phyloP scores from a whole-genome alignment of 169 alveolate genomes.

The Cryptosporidium viatorum region DNA sequence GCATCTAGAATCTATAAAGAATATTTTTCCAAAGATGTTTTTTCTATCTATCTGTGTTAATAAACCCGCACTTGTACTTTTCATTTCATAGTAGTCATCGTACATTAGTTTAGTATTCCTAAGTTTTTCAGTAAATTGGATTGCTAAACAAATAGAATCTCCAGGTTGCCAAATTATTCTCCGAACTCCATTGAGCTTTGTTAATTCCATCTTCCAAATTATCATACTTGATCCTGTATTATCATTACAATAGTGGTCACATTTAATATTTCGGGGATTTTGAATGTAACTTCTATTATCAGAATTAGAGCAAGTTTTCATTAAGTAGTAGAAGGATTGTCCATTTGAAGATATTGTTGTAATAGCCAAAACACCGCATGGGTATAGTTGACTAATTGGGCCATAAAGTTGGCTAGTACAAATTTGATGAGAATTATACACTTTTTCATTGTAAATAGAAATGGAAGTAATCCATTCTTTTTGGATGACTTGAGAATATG shows the following conservation, averaged over 20 bases:
- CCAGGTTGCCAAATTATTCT: conserved; percentile 63
- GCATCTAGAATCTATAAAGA: conserved; percentile 36
- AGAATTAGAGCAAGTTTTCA: conserved; percentile 34
- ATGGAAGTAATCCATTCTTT: conserved; percentile 67
- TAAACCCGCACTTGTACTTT: not conserved
- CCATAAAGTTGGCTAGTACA: not conserved
- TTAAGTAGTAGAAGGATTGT: conserved; percentile 31
- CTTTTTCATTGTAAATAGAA: conserved; percentile 11
- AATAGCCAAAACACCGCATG: conserved; percentile 56
- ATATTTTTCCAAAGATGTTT: conserved; percentile 23
- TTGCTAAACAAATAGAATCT: conserved; percentile 45
- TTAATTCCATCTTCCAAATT: conserved; percentile 60
- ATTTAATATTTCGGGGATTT: not conserved
- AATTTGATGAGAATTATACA: not conserved
- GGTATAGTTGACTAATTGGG: conserved; percentile 17
- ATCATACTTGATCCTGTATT: conserved; percentile 52
- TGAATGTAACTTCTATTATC: conserved; percentile 5
- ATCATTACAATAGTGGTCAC: conserved; percentile 29
- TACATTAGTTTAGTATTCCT: conserved; percentile 29
- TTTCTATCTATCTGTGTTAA: not conserved
- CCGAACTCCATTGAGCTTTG: conserved; percentile 49
- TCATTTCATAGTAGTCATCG: conserved; percentile 47
- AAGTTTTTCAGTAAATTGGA: conserved; percentile 35
- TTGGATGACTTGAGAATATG: conserved; percentile 59
- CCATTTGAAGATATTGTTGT: conserved; percentile 48